These are phyloP conservation scores for Calocybe indica DNA, from an alignment of 768 basidiomycete species.

Conservation along the genomic window DNA sequence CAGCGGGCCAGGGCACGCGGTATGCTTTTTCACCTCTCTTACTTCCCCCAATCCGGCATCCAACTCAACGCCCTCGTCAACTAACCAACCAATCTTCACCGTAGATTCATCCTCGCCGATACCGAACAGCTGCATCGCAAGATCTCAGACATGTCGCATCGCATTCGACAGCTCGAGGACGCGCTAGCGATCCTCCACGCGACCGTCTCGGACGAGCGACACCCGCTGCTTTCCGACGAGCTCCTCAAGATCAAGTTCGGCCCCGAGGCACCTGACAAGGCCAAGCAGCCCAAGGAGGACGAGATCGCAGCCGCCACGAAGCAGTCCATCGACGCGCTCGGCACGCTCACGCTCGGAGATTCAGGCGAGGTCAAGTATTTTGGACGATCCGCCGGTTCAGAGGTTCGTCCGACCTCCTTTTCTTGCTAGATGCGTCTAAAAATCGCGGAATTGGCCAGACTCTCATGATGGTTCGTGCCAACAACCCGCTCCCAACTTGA, in stretches of 20 bases:
- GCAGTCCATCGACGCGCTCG: constrained; percentile 49
- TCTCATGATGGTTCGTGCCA: constrained; percentile 22
- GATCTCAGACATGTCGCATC: constrained; percentile 60
- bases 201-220: constrained; percentile 48
- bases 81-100: neutral
- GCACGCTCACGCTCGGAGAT: constrained; percentile 55
- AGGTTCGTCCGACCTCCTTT: constrained; percentile 26
- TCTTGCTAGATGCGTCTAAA: neutral
- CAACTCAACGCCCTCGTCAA: neutral
- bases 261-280: constrained; percentile 33
- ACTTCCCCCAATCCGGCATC: neutral
- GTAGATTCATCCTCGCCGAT: constrained; percentile 60
- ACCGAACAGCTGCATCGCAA: constrained; percentile 62
- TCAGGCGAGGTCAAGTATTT: constrained; percentile 60
- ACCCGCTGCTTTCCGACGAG: constrained; percentile 53
- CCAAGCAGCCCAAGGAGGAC: no score
- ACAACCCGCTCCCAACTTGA: neutral
- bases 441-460: constrained; percentile 19
- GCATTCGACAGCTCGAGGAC: constrained; percentile 66
- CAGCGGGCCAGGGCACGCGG: constrained; percentile 48
- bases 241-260: constrained; percentile 53
- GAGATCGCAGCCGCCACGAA: constrained; percentile 1
- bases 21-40: constrained; percentile 10
- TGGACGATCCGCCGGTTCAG: constrained; percentile 60
- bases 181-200: constrained; percentile 58